phyloP scores from a whole-genome alignment of 495 filamentous ascomycete genomes.

The Penicillium robsamsonii region DNA sequence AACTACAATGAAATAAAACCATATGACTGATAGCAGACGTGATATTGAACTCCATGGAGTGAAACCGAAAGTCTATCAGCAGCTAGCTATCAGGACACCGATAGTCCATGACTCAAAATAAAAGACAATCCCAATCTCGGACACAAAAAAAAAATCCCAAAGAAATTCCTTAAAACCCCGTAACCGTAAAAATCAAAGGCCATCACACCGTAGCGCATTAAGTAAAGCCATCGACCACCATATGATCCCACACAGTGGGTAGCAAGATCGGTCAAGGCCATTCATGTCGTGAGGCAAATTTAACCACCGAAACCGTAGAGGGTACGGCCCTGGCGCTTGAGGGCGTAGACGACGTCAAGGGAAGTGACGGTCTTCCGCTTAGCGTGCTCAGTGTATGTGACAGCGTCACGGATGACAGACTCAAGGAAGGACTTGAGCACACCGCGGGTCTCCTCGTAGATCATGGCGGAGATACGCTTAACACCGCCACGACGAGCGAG shows the following conservation, averaged over 20 bases:
- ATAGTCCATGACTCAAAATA: neutral
- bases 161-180: constrained; percentile 10
- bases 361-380: constrained; percentile 98
- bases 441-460: constrained; percentile 68
- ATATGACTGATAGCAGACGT: neutral
- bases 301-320: constrained; percentile 99
- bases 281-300: constrained; percentile 24
- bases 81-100: neutral
- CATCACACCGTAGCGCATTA: constrained; percentile 33
- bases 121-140: constrained; percentile 2
- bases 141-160: neutral
- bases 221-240: neutral
- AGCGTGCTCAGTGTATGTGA: constrained; percentile 97
- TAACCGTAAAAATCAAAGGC: constrained; percentile 17
- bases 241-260: neutral
- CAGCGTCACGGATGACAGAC: constrained; percentile 79
- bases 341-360: constrained; percentile 90
- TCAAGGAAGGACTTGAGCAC: constrained; percentile 67
- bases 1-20: neutral
- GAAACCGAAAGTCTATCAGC: neutral
- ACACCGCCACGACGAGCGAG: constrained; percentile 60
- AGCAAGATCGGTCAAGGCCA: neutral
- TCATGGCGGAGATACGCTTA: constrained; percentile 69
- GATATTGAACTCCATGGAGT: neutral
- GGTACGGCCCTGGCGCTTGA: constrained; percentile 94